phyloP scores from a whole-genome alignment of 2,329 filamentous ascomycete genomes.

The Daldinia eschscholtzii region DNA sequence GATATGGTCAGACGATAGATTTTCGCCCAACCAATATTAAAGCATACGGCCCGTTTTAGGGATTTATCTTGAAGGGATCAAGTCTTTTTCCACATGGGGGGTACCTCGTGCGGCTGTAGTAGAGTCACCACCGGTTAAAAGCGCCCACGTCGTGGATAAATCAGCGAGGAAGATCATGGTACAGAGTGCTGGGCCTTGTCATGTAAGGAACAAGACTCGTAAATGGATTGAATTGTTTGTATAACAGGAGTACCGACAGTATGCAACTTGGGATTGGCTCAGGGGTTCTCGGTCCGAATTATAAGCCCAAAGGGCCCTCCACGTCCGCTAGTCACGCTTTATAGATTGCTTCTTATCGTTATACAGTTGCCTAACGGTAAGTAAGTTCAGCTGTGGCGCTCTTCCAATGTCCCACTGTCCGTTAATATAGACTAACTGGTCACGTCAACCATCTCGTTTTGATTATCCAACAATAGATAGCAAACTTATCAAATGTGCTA shows the following conservation, averaged over 20 bases:
- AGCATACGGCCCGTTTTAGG: conserved; percentile 36
- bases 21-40: conserved; percentile 28
- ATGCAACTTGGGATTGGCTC: conserved; percentile 30
- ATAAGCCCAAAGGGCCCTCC: conserved; percentile 27
- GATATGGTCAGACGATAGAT: conserved; percentile 28
- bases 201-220: conserved; percentile 40
- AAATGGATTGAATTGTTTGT: conserved; percentile 27
- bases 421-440: conserved; percentile 15
- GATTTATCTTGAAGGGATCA: conserved; percentile 24
- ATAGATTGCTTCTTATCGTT: conserved; percentile 34
- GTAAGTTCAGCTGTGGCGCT: conserved; percentile 12
- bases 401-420: conserved; percentile 14
- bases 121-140: conserved; percentile 40
- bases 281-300: conserved; percentile 46
- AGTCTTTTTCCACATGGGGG: conserved; percentile 24
- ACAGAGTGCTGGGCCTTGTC: conserved; percentile 31
- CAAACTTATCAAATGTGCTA: conserved; percentile 3
- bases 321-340: conserved; percentile 18
- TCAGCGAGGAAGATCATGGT: conserved; percentile 39
- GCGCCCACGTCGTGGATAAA: conserved; percentile 40
- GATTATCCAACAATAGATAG: conserved; percentile 4
- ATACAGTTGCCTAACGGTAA: conserved; percentile 21
- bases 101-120: conserved; percentile 26
- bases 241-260: conserved; percentile 34
- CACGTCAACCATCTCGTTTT: conserved; percentile 6